A percentile compares a stretch with the other conserved stretches of the same genome.
phyloP scores from a whole-genome alignment of 2,329 filamentous ascomycete genomes.

The Calonectria ilicicola region DNA sequence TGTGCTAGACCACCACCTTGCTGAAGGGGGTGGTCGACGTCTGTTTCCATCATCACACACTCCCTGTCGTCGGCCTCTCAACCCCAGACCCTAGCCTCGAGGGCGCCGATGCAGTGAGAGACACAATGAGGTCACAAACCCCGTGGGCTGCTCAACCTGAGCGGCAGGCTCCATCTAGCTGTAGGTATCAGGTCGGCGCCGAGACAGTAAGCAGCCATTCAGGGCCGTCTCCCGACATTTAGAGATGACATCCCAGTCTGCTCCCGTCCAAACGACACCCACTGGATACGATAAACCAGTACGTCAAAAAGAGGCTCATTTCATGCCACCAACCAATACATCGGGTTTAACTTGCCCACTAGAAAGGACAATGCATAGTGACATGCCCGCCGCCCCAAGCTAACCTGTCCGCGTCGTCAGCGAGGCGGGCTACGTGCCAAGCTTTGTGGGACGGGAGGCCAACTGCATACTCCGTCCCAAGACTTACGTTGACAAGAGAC shows the following conservation, averaged over 20 bases:
- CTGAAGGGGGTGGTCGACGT: slow-evolving; percentile 22
- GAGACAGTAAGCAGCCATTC: slow-evolving; percentile 5
- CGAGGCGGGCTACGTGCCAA: slow-evolving; percentile 12
- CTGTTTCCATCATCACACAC: slow-evolving; percentile 25
- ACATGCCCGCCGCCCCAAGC: not conserved
- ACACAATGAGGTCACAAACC: slow-evolving; percentile 22
- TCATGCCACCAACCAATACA: slow-evolving; percentile 12
- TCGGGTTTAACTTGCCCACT: not conserved
- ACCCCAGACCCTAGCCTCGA: slow-evolving; percentile 30
- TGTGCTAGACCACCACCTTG: not conserved
- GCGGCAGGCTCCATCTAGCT: slow-evolving; percentile 10
- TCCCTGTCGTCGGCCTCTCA: slow-evolving; percentile 21
- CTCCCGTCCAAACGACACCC: not conserved
- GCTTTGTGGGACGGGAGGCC: slow-evolving; percentile 13
- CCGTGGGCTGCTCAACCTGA: slow-evolving; percentile 16
- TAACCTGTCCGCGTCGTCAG: slow-evolving; percentile 12
- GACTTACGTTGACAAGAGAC: slow-evolving; percentile 4
- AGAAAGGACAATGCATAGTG: not conserved
- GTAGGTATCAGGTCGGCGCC: slow-evolving; percentile 33
- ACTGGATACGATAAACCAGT: not conserved
- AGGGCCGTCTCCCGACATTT: not conserved
- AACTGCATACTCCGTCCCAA: not conserved
- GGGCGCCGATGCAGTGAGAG: slow-evolving; percentile 19
- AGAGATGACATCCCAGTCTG: not conserved
- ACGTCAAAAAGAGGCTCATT: not conserved